A percentile compares a stretch with the other conserved stretches of the same genome.
Conservation (phyloP, 345 rosid genomes). For the Iberis pinnata region DNA sequence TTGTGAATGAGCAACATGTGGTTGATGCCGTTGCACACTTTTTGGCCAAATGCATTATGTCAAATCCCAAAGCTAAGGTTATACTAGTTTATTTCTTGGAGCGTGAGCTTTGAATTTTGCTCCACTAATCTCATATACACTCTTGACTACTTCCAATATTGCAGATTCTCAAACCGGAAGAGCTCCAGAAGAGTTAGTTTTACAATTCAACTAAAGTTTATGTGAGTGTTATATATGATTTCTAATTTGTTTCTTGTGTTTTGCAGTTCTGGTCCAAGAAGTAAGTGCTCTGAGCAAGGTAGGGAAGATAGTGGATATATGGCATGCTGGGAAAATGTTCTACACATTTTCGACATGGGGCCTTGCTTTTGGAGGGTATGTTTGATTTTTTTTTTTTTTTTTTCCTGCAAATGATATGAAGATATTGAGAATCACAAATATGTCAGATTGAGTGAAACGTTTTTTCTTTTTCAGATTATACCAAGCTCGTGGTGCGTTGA, state of each 20-base stretch:
- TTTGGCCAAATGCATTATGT: slow-evolving; percentile 80
- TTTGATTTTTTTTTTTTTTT: too few species aligned
- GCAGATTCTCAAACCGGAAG: slow-evolving; percentile 77
- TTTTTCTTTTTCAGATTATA: slow-evolving; percentile 46
- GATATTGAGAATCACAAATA: neutral
- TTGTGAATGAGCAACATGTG: slow-evolving; percentile 72
- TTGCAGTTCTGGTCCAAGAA: slow-evolving; percentile 66
- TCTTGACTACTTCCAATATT: slow-evolving; percentile 24
- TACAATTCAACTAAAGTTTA: neutral
- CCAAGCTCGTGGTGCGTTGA: slow-evolving; percentile 47
- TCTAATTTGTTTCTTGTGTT: neutral
- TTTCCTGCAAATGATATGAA: neutral
- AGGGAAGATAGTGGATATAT: slow-evolving; percentile 61
- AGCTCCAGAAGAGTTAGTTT: slow-evolving; percentile 70
- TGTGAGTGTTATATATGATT: neutral
- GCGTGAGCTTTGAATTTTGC: neutral
- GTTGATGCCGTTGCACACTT: slow-evolving; percentile 87
- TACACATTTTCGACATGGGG: slow-evolving; percentile 85
- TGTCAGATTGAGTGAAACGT: neutral
- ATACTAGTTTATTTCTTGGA: slow-evolving; percentile 5
- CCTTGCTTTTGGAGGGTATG: slow-evolving; percentile 75
- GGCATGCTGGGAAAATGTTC: slow-evolving; percentile 85
- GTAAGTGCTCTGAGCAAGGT: slow-evolving; percentile 54
- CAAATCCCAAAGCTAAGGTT: slow-evolving; percentile 81
- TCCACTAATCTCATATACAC: neutral